Percentiles rank a stretch among this genome's conserved stretches.
phyloP scores from a whole-genome alignment of 495 filamentous ascomycete species.

The Cudoniella acicularis region DNA sequence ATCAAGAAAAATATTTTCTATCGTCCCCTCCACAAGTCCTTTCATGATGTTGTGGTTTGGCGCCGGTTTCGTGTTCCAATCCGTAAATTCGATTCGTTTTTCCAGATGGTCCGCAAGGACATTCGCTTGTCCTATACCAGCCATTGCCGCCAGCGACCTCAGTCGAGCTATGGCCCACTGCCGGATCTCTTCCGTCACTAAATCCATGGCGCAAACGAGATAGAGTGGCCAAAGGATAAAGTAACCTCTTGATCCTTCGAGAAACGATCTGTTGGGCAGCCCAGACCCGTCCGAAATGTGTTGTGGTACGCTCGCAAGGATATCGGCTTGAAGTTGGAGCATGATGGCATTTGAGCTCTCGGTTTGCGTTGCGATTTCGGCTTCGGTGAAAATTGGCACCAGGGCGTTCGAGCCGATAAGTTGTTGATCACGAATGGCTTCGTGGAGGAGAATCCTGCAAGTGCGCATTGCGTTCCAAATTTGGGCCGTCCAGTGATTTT shows the following conservation, averaged over 20 bases:
- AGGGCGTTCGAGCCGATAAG: slow-evolving; percentile 18
- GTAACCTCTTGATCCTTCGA: slow-evolving; percentile 31
- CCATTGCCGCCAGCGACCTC: slow-evolving; percentile 35
- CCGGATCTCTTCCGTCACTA: slow-evolving; percentile 30
- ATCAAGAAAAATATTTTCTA: no score
- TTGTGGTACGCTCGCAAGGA: slow-evolving; percentile 46
- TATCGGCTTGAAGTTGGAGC: slow-evolving; percentile 34
- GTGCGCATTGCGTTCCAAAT: slow-evolving; percentile 64
- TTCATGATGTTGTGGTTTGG: no score
- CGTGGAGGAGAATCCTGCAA: slow-evolving; percentile 53
- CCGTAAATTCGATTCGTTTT: background rate
- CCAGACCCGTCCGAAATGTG: slow-evolving; percentile 18
- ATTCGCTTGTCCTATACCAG: slow-evolving; percentile 46
- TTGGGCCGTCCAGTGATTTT: slow-evolving; percentile 51
- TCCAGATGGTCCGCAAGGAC: slow-evolving; percentile 29
- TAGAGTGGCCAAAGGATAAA: slow-evolving; percentile 48
- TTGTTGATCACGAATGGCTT: slow-evolving; percentile 42
- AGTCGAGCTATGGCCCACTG: slow-evolving; percentile 42
- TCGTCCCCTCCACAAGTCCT: no score
- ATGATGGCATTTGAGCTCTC: slow-evolving; percentile 16
- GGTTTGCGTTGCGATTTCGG: slow-evolving; percentile 2
- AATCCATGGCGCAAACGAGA: slow-evolving; percentile 37
- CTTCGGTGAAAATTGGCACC: slow-evolving; percentile 9
- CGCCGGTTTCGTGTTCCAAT: slow-evolving; percentile 8
- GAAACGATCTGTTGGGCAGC: background rate